phyloP scores from a whole-genome alignment of 345 rosid species.

The Laguncularia racemosa region DNA sequence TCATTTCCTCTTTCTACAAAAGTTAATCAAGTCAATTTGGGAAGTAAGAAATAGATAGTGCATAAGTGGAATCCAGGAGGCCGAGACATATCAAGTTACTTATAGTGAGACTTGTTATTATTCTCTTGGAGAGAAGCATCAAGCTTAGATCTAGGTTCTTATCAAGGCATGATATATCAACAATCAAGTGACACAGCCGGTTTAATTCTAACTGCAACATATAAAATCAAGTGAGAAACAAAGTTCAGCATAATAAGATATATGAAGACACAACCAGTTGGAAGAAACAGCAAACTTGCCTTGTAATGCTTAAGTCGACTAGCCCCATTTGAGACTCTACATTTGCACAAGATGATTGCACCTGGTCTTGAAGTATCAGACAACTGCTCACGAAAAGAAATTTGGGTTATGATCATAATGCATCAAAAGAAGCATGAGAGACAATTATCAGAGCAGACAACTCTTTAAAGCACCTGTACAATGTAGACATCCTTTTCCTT shows the following conservation, averaged over 20 bases:
- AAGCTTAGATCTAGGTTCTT: conserved; percentile 64
- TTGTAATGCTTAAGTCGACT: conserved; percentile 1
- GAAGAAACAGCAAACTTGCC: conserved; percentile 3
- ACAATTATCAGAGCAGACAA: background rate
- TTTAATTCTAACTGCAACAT: conserved; percentile 5
- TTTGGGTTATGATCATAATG: background rate
- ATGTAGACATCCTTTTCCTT: conserved; percentile 39
- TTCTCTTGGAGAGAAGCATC: conserved; percentile 39
- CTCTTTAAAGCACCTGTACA: conserved; percentile 35
- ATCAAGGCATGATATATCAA: conserved; percentile 27
- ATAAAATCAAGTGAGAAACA: background rate
- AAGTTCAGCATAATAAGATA: background rate
- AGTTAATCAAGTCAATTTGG: background rate
- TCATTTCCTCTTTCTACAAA: conserved; percentile 49
- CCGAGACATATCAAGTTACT: background rate
- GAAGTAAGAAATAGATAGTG: background rate
- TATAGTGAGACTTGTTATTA: conserved; percentile 25
- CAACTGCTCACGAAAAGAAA: conserved; percentile 5
- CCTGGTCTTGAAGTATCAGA: conserved; percentile 6
- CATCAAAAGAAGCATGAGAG: background rate
- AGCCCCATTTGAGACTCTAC: conserved; percentile 1
- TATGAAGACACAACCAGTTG: background rate
- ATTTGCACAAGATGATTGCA: conserved; percentile 6
- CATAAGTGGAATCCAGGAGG: background rate
- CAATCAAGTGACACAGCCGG: conserved; percentile 1